Conservation (phyloP, 345 rosid species). For the Populus deltoides region DNA sequence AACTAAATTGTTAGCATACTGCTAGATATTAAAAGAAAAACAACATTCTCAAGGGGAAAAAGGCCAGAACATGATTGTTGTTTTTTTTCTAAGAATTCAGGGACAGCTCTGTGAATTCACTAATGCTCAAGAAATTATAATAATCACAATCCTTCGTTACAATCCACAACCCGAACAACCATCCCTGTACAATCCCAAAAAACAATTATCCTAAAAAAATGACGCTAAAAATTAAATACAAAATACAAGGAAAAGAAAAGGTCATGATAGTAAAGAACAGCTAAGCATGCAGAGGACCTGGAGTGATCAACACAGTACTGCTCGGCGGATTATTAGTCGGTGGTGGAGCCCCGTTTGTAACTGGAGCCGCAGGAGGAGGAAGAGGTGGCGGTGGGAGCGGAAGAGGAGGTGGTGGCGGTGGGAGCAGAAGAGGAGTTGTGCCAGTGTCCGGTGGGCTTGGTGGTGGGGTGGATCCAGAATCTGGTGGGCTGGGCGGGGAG, state of each 20-base stretch:
- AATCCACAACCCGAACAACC: background rate
- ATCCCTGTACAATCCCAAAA: conserved; percentile 10
- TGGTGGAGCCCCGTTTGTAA: conserved; percentile 37
- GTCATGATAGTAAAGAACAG: conserved; percentile 1
- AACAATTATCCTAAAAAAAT: background rate
- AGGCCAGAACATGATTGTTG: background rate
- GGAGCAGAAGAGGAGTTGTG: conserved; percentile 8
- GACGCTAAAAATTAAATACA: background rate
- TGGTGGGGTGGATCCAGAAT: background rate
- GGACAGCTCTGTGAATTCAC: conserved; percentile 2
- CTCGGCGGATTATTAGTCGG: conserved; percentile 55
- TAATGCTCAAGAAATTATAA: background rate
- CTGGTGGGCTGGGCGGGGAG: conserved; percentile 26
- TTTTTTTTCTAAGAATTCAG: background rate
- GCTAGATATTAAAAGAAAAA: background rate
- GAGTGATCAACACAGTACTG: conserved; percentile 38
- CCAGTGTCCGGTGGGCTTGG: conserved; percentile 27
- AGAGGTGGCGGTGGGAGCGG: background rate
- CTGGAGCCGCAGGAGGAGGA: conserved; percentile 33
- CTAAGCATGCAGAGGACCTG: conserved; percentile 65
- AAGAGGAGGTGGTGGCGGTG: conserved; percentile 33
- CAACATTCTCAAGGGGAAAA: background rate
- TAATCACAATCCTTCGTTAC: background rate
- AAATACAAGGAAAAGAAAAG: background rate
- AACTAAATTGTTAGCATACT: background rate